Base-by-base conservation (phyloP, 179 eudicot genomes). In the Silene vulgaris region DNA sequence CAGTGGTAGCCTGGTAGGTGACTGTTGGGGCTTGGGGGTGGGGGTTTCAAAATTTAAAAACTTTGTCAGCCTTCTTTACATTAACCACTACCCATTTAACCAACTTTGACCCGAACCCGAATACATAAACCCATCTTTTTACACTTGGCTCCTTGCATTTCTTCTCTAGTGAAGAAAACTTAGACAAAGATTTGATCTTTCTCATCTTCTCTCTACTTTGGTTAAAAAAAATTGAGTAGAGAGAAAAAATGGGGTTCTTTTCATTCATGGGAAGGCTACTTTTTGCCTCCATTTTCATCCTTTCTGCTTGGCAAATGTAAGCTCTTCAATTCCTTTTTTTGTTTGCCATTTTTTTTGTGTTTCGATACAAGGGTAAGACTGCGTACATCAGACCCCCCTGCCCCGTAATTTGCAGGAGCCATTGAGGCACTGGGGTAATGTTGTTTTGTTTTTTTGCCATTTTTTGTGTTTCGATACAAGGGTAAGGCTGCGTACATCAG, bases 291-390 rank as follows among this genome's bases (percentile, higher is more conserved):
- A 75, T 90, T 75, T 90, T 90, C 89, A 90, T 90, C 84, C 87
- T 90, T 60, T 90, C 96, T 32, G 92, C 96, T 79, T 87, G 92
- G 92, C 85, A 86, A 82, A 83, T 80, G 94, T 89, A 82, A 64
- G 76, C 43, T 71, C 50, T 7, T 50, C 13, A 52, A 29, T 12
- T 20, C 16, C 8, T 17, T 32, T 32, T 32, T 32, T 32, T 32
- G 37, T 32, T 32, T 32, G 37, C 14, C 3, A 60, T 14, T 2
- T 52, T 30, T 12, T 50, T 23, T 23, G 26, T 23, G 37, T 32
- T 32, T 4, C 5, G 37, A 32, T 32, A 32, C 37, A 32, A 32
- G 37, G 37, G 5, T 32, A 32, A 32, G 37, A 4, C 5, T 32
- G 37, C 37, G 37, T 32, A 32, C 37, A 32, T 32, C 37, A 32